phyloP scores from a whole-genome alignment of 352 stramenopile genomes.

The Saprolegnia parasitica region DNA sequence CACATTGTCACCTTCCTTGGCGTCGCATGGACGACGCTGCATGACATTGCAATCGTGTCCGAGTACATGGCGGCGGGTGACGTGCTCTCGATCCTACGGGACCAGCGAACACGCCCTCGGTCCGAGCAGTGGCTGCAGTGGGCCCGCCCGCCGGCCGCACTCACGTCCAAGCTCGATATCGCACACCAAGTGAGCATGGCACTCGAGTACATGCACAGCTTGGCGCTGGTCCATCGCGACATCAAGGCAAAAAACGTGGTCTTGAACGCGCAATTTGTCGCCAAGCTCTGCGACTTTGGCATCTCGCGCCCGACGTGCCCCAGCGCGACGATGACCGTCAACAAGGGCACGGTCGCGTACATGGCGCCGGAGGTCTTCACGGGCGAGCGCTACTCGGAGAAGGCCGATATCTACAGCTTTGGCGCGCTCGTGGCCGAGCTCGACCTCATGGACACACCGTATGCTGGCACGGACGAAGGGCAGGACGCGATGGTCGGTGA shows the following conservation, averaged over 20 bases:
- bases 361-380: slow-evolving; percentile 33
- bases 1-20: slow-evolving; percentile 81
- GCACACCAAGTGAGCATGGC: slow-evolving; percentile 8
- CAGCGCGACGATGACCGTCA: not conserved
- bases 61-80: slow-evolving; percentile 82
- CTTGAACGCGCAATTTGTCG: slow-evolving; percentile 5
- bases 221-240: slow-evolving; percentile 4
- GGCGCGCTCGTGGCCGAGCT: slow-evolving; percentile 35
- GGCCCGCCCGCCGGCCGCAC: not conserved
- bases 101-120: not conserved
- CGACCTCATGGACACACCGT: slow-evolving; percentile 29
- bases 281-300: slow-evolving; percentile 23
- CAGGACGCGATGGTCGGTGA: not conserved
- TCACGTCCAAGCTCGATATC: not conserved
- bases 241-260: slow-evolving; percentile 24
- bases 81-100: slow-evolving; percentile 50
- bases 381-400: slow-evolving; percentile 35
- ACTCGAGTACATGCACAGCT: not conserved
- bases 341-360: slow-evolving; percentile 12
- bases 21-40: slow-evolving; percentile 56
- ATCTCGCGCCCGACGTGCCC: not conserved
- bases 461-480: not conserved
- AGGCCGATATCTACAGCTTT: slow-evolving; percentile 39
- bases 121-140: slow-evolving; percentile 8
- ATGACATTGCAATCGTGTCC: slow-evolving; percentile 71